Evolutionary conservation across 352 stramenopile species (phyloP), one percentile per base, ranked within the genome.

Genomic region (Globisporangium megalacanthum): DNA sequence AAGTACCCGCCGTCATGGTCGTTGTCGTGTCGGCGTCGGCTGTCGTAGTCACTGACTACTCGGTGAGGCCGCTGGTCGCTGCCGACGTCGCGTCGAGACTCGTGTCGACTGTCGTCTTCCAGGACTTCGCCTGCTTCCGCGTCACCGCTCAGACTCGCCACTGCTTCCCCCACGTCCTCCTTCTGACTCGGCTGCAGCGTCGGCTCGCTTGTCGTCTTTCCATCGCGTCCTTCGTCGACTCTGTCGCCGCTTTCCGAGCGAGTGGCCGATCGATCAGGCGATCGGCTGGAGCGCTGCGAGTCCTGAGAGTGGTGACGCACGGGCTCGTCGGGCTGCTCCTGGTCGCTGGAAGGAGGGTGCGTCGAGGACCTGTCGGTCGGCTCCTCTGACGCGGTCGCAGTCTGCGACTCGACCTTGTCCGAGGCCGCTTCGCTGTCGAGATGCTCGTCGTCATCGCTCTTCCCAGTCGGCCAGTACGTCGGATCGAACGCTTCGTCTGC

Each of bases 381-480:
- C 35, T 47, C 44, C 31, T 52, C 54, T 7, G 20, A 39, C n/a
- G 56, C 49, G 15, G 45, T 42, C 6, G 25, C 17, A 33, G 7
- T 19, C 20, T 56, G 56, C 4, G 39, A 45, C 9, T 56, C 56
- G 6, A 29, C 25, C 31, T 47, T 33, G 14, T 52, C 41, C 1
- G 29, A 47, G 5, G 13, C 17, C 35, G 4, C 25, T 29, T 56
- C 49, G 9, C 13, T 20, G 20, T 56, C 14, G 1, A 17, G 20
- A 8, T 15, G 42, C 14, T 47, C 42, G 5, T 25, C 42, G 15
- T 47, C 48, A 19, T 39, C 56, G 33, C 37, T 49, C 10, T 37
- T 50, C n/a, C 37, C 37, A 17, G 54, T 49, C 2, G 25, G 56
- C 25, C 49, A 61, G 37, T 49, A 47, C 8, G 25, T 56, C 49